Conservation (phyloP, 1,284 basidiomycete genomes). For the Ustilago xerochloae region DNA sequence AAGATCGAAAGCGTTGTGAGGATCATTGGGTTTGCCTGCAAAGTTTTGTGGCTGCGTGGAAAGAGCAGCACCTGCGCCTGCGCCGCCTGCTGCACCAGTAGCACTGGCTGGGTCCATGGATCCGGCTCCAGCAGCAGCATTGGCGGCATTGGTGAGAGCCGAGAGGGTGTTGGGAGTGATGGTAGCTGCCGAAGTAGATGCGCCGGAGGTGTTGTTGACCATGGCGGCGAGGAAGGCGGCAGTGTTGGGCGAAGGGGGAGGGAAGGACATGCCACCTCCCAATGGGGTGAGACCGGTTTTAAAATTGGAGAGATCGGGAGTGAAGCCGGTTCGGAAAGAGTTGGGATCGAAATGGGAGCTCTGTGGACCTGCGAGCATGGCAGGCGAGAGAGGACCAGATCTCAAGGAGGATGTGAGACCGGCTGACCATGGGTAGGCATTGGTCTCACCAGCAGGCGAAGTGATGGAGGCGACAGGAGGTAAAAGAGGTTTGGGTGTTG, state of each 20-base stretch:
- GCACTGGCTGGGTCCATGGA: conserved; percentile 26
- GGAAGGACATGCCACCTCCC: conserved; percentile 73
- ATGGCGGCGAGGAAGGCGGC: conserved; percentile 94
- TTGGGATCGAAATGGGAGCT: conserved; percentile 76
- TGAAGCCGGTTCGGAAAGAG: conserved; percentile 78
- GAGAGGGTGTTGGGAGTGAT: conserved; percentile 85
- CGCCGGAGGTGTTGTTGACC: conserved; percentile 73
- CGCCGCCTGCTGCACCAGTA: background rate
- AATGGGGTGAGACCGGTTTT: conserved; percentile 72
- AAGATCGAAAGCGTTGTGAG: conserved; percentile 51
- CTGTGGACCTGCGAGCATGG: conserved; percentile 89
- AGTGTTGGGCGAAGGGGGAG: conserved; percentile 87
- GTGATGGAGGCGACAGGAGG: conserved; percentile 87
- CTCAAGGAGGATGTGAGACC: conserved; percentile 76
- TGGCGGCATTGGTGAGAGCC: conserved; percentile 40
- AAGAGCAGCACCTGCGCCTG: conserved; percentile 9
- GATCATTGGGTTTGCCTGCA: conserved; percentile 31
- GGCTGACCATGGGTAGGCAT: conserved; percentile 53
- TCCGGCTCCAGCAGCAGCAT: conserved; percentile 8
- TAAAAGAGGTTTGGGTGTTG: conserved; percentile 71
- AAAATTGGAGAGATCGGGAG: conserved; percentile 73
- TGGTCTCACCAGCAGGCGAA: conserved; percentile 77
- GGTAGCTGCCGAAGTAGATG: conserved; percentile 52
- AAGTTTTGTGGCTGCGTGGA: conserved; percentile 49
- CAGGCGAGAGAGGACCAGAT: conserved; percentile 89